A percentile compares a stretch with the other conserved stretches of the same genome.
phyloP scores from a whole-genome alignment of 352 stramenopile genomes.

The Pythium phragmitis region DNA sequence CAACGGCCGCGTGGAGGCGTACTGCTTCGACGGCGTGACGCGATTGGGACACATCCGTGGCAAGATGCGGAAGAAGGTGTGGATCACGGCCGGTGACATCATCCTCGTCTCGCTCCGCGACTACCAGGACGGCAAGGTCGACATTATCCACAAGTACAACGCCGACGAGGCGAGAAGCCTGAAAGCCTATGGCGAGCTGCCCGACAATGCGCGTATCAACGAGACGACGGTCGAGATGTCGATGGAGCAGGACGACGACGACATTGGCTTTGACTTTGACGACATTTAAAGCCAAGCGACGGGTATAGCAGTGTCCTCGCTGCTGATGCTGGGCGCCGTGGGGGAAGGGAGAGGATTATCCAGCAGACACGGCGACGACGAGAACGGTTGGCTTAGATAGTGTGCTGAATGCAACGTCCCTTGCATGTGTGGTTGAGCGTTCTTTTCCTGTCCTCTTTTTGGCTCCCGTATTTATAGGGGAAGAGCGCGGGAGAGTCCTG shows the following conservation, averaged over 20 bases:
- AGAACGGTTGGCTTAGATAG: slow-evolving; percentile 6
- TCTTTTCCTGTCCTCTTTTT: not conserved
- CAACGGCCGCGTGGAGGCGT: slow-evolving; percentile 97
- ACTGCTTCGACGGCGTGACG: slow-evolving; percentile 99
- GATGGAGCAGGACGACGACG: slow-evolving; percentile 84
- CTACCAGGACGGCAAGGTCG: slow-evolving; percentile 99
- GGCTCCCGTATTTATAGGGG: not conserved
- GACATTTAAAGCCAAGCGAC: slow-evolving; percentile 69
- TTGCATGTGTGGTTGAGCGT: slow-evolving; percentile 5
- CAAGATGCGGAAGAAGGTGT: slow-evolving; percentile 99
- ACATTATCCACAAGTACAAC: slow-evolving; percentile 99
- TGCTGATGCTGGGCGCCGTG: not conserved
- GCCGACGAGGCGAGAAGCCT: slow-evolving; percentile 97
- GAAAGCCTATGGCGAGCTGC: slow-evolving; percentile 99
- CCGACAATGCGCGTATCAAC: slow-evolving; percentile 94
- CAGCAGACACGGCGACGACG: too few species aligned
- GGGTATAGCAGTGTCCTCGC: not conserved
- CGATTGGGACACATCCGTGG: slow-evolving; percentile 98
- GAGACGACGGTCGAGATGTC: slow-evolving; percentile 87
- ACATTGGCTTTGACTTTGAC: slow-evolving; percentile 90
- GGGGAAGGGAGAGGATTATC: not conserved
- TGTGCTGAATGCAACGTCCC: slow-evolving; percentile 11
- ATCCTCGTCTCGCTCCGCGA: slow-evolving; percentile 98
- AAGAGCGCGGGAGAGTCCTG: not conserved
- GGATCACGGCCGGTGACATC: slow-evolving; percentile 98